phyloP scores from a whole-genome alignment of 2,329 filamentous ascomycete genomes.

The Fusarium setosum region DNA sequence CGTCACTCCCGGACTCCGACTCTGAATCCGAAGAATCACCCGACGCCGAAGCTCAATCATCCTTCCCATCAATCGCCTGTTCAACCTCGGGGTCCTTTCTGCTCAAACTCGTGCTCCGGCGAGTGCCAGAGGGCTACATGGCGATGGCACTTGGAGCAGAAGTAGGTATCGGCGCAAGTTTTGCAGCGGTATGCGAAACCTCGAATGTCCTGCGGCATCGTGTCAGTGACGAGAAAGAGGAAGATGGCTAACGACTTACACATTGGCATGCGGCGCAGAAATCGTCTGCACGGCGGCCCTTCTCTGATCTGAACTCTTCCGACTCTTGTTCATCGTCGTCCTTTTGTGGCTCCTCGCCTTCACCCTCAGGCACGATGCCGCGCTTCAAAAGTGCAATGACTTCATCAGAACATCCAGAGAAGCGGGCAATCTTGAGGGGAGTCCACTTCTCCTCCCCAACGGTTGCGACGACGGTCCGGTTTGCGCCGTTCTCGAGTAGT shows the following conservation, averaged over 20 bases:
- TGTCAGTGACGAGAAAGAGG: background rate
- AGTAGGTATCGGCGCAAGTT: background rate
- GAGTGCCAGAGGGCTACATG: background rate
- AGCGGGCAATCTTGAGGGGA: background rate
- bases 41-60: background rate
- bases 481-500: constrained; percentile 8
- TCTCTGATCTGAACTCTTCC: constrained; percentile 4
- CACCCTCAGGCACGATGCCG: constrained; percentile 1
- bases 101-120: background rate
- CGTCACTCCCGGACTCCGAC: too few relatives aligned
- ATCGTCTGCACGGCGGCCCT: background rate
- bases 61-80: background rate
- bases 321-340: background rate
- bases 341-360: background rate
- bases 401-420: background rate
- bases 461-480: background rate
- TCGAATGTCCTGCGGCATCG: background rate
- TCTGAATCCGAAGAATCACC: background rate
- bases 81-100: background rate
- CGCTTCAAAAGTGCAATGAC: background rate
- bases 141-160: constrained; percentile 1
- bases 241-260: background rate
- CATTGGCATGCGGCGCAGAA: background rate
- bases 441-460: background rate
- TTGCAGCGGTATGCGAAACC: background rate